Percentiles rank a stretch among this genome's conserved stretches.
Conservation (phyloP, 1,139 yeast species). For the Diutina scorzettiae region DNA sequence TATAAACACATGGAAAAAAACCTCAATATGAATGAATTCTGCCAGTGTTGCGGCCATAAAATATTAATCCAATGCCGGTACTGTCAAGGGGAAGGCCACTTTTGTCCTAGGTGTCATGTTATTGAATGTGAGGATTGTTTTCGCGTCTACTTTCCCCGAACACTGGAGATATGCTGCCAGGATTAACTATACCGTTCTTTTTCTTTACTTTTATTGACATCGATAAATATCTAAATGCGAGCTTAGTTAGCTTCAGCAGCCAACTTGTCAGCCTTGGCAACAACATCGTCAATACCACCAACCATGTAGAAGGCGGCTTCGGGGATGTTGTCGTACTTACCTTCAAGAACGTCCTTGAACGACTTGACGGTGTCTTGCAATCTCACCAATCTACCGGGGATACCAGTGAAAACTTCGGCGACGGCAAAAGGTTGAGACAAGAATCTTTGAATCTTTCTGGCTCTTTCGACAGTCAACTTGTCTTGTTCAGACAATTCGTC, state of each 20-base stretch:
- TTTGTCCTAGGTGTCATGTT: no score
- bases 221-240: conserved; percentile 4
- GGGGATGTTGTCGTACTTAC: conserved; percentile 97
- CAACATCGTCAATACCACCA: conserved; percentile 98
- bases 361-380: conserved; percentile 89
- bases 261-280: conserved; percentile 97
- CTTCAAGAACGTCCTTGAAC: conserved; percentile 94
- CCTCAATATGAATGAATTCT: no score
- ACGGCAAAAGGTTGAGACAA: conserved; percentile 99
- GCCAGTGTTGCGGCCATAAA: no score
- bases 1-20: no score
- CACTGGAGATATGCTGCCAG: no score
- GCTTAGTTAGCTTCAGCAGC: conserved; percentile 81
- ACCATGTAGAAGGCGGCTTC: conserved; percentile 99
- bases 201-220: not conserved
- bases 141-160: no score
- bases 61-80: no score
- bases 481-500: conserved; percentile 98
- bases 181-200: not conserved
- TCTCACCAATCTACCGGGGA: conserved; percentile 94
- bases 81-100: no score
- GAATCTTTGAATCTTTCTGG: conserved; percentile 99
- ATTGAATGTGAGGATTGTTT: no score
- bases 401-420: conserved; percentile 99
- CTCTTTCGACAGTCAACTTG: conserved; percentile 99